A percentile compares a stretch with the other conserved stretches of the same genome.
Conservation (phyloP, 176 grass and related monocot species). For the Ensete ventricosum region DNA sequence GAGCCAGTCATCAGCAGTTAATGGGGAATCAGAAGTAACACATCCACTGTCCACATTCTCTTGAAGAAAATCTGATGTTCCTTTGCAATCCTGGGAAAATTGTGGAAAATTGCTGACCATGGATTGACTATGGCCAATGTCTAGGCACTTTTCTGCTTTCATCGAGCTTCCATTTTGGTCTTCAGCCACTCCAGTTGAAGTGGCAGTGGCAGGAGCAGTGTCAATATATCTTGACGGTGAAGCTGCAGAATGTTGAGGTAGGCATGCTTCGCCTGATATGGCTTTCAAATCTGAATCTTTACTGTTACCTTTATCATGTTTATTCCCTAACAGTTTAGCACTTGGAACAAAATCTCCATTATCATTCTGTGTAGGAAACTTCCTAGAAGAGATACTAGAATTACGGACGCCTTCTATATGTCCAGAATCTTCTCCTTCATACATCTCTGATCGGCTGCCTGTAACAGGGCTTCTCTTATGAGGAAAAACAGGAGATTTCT, state of each 20-base stretch:
- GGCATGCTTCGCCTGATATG: not conserved
- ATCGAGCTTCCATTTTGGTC: not conserved
- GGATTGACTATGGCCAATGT: not conserved
- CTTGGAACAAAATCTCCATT: not conserved
- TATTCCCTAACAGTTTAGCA: not conserved
- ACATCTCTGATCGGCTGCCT: not conserved
- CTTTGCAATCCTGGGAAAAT: conserved; percentile 9
- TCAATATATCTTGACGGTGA: not conserved
- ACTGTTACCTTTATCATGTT: not conserved
- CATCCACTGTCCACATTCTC: conserved; percentile 22
- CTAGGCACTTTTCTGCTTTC: not conserved
- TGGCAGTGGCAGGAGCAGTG: not conserved
- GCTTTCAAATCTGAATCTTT: not conserved
- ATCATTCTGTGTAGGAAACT: not conserved
- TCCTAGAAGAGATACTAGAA: not conserved
- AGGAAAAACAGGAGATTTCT: conserved; percentile 5
- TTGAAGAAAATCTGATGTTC: conserved; percentile 20
- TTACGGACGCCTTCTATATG: not conserved
- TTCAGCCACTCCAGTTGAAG: not conserved
- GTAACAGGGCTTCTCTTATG: not conserved
- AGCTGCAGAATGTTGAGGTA: not conserved
- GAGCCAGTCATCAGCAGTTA: conserved; percentile 23
- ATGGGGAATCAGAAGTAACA: conserved; percentile 10
- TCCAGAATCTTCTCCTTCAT: not conserved
- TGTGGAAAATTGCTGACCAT: not conserved